These are phyloP conservation scores for Lactarius deliciosus DNA, from an alignment of 768 basidiomycete genomes.

Conservation along the genomic window DNA sequence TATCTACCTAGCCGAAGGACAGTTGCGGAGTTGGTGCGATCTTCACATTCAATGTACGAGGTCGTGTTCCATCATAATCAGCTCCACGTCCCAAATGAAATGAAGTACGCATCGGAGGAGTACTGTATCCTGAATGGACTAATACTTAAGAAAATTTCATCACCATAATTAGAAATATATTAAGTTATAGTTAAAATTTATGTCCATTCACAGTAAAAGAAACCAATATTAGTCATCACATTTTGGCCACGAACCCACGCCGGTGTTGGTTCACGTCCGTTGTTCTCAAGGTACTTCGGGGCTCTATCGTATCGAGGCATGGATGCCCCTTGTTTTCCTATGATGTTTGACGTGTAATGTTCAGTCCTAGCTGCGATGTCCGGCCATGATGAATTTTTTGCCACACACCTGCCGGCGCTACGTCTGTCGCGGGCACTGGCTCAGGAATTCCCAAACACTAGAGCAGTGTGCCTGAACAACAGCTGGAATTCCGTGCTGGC, in stretches of 20 bases:
- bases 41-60: neutral
- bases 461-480: neutral
- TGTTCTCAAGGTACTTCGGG: neutral
- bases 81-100: neutral
- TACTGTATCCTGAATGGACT: neutral
- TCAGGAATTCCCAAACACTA: slow-evolving; percentile 10
- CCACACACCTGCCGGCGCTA: slow-evolving; percentile 8
- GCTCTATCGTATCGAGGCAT: slow-evolving; percentile 1
- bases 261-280: neutral
- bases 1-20: neutral
- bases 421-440: slow-evolving; percentile 11
- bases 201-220: too few species aligned
- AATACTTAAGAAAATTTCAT: too few species aligned
- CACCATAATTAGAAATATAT: too few species aligned
- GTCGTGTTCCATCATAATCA: neutral
- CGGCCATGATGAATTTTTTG: neutral
- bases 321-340: neutral
- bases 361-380: slow-evolving; percentile 1
- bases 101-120: neutral
- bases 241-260: neutral
- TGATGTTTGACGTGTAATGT: neutral
- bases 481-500: neutral
- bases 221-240: neutral
- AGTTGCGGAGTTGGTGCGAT: neutral
- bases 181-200: too few species aligned